Base-by-base conservation (phyloP, 148 eudicot species). In the Vaccinium corymbosum region DNA sequence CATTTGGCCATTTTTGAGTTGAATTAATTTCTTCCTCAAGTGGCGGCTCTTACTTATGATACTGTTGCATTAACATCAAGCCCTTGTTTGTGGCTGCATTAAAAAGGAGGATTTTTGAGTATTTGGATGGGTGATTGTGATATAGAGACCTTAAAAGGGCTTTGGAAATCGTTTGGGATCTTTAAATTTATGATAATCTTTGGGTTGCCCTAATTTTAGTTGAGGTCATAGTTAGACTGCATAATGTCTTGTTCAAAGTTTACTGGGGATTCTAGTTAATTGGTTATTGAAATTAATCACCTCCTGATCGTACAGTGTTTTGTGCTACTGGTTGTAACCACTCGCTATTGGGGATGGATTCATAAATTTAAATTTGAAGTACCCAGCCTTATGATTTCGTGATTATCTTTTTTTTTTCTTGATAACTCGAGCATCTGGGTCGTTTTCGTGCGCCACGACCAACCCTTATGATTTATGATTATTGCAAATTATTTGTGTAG, bases 271-370 rank as follows among this genome's bases (percentile, higher is more conserved):
- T 51, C 50, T 38, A n/a, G 75, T 52, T 35, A 35, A 7, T 75
- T 38, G 14, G 75, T 52, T 35, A 35, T 14, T 75, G 81, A 32
- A 62, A 82, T 53, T 72, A 75, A 74, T 38, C 15, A n/a, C 56
- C 38, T 46, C 25, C 76, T 48, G 27, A 52, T 52, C 55, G 51
- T 66, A 19, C 72, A 81, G 52, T 61, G 53, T 32, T 62, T 80
- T 20, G 70, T 80, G 74, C 74, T 61, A 59, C 74, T 55, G 83
- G 59, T 56, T n/a, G 83, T 4, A 81, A 68, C 61, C 83, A 74
- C 35, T 66, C 38, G 19, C 78, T 20, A 61, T 62, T 62, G 2
- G 68, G 68, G 68, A n/a, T 62, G 68, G 68, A 8, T 62, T n/a
- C 68, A 62, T n/a, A n/a, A 62, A 20, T 62, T n/a, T 8, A 2